Conservation (phyloP, 2,329 filamentous ascomycete species). For the Pseudogymnoascus sp. region DNA sequence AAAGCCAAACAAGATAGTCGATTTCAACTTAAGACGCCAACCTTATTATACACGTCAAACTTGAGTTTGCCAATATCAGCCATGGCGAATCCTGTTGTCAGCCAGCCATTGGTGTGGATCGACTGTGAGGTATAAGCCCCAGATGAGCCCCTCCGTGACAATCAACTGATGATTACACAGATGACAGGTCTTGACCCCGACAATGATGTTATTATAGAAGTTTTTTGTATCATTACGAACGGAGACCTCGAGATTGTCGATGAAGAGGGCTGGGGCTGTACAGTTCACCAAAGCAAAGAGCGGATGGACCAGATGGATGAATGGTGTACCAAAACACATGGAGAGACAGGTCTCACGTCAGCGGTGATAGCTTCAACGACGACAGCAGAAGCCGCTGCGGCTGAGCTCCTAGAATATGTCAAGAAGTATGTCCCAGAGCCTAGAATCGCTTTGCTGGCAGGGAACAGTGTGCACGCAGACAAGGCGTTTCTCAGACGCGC, state of each 20-base stretch:
- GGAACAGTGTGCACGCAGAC: constrained; percentile 90
- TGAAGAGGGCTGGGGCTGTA: constrained; percentile 64
- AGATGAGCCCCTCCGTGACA: background rate
- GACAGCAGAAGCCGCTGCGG: constrained; percentile 63
- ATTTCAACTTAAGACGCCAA: background rate
- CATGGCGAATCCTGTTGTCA: background rate
- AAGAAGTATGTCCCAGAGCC: constrained; percentile 58
- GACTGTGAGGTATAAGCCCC: constrained; percentile 24
- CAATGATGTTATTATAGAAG: constrained; percentile 77
- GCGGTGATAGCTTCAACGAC: constrained; percentile 65
- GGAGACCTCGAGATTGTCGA: constrained; percentile 69
- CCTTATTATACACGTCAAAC: background rate
- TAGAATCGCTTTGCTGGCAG: constrained; percentile 66
- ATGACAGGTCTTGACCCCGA: constrained; percentile 84
- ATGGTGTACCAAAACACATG: constrained; percentile 82
- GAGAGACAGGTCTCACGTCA: constrained; percentile 68
- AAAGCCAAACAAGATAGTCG: background rate
- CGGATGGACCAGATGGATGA: constrained; percentile 72
- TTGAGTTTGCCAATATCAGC: background rate
- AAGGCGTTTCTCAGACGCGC: constrained; percentile 65
- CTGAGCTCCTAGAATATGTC: constrained; percentile 69
- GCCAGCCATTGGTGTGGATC: constrained; percentile 25
- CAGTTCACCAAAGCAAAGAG: constrained; percentile 64
- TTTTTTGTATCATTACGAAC: constrained; percentile 87
- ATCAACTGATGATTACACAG: constrained; percentile 35